Base-by-base conservation (phyloP, 2,329 filamentous ascomycete species). In the Cyclaneusma minus region DNA sequence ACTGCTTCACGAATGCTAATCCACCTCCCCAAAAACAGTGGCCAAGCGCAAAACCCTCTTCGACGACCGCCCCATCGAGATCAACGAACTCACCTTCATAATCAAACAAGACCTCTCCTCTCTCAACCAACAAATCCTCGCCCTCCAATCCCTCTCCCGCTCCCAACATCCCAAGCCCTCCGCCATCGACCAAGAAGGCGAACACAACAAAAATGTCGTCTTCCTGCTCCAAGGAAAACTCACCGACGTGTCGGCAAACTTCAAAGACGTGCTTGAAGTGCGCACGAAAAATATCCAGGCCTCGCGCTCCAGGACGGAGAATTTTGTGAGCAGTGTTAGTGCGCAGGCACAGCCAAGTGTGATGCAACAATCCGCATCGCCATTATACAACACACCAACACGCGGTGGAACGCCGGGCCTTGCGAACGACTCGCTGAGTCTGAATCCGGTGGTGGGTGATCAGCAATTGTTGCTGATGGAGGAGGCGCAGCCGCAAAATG, bases 231-330 rank as follows among this genome's bases (percentile, higher is more conserved):
- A 94, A 54, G 82, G 83, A 35, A 89, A 89, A 47, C 62, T 95
- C 21, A 87, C 84, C 20, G 84, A 93, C 45, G 87, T 98, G 3
- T 81, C 80, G 14, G 82, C 77, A 35, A 93, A 87, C 50, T 95
- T 98, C 65, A 95, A 95, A 54, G 87, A 95, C 42, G 87, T 95
- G 5, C 63, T 98, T 7, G 89, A 98, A 51, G 81, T 92, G 21
- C 73, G 89, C 31, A 95, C 89, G 28, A 93, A 93, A 61, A 98
- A 95, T 51, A 93, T 98, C 36, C 89, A 94, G 52, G 89, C 87
- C 3, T 91, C 82, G 31, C 67, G 84, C 32, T 84, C 82, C 23
- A 64, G 89, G 38, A 95, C 89, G 13, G 89, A 95, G 54, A 93
- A 95, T 47, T 98, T 98, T 44, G 83, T 98, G 28, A 91, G 81